Percentiles rank a stretch among this genome's conserved stretches.
These are phyloP conservation scores for Amaranthus palmeri DNA, from an alignment of 148 eudicot genomes.

Conservation along the genomic window DNA sequence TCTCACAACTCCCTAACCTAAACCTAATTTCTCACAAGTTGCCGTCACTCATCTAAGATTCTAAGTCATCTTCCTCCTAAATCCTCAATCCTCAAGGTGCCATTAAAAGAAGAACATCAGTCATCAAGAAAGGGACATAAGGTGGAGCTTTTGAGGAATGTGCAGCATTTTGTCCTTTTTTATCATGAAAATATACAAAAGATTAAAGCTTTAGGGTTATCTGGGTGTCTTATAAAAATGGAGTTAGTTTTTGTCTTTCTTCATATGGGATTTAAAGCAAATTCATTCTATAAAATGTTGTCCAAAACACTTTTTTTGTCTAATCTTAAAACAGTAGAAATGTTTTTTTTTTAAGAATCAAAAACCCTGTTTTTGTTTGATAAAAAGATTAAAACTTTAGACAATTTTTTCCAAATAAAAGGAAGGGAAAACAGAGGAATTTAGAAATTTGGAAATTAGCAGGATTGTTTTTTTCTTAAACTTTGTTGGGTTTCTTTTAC, in stretches of 20 bases:
- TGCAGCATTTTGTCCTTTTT: conserved; percentile 26
- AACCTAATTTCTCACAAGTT: no score
- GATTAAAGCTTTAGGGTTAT: conserved; percentile 24
- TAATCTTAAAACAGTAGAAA: conserved; percentile 13
- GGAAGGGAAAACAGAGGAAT: conserved; percentile 6
- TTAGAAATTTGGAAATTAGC: background rate
- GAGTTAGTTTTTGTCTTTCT: conserved; percentile 7
- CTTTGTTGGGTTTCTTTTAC: background rate
- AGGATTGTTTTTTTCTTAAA: background rate
- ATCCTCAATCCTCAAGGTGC: no score
- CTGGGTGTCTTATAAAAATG: conserved; percentile 20
- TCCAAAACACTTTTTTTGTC: conserved; percentile 23
- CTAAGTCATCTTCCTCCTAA: no score
- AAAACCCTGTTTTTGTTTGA: background rate
- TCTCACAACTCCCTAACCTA: no score
- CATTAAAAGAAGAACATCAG: conserved; percentile 14
- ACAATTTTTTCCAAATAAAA: background rate
- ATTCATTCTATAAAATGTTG: conserved; percentile 19
- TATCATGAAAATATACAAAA: conserved; percentile 31
- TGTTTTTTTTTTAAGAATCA: conserved; percentile 8
- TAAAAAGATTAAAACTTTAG: conserved; percentile 1
- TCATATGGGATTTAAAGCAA: conserved; percentile 28
- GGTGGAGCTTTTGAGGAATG: conserved; percentile 26
- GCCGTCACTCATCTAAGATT: no score
- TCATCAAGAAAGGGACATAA: conserved; percentile 21